Percentiles rank a stretch among this genome's conserved stretches.
These are phyloP conservation scores for Wickerhamomyces ciferrii DNA, from an alignment of 805 yeast genomes.

Conservation along the genomic window DNA sequence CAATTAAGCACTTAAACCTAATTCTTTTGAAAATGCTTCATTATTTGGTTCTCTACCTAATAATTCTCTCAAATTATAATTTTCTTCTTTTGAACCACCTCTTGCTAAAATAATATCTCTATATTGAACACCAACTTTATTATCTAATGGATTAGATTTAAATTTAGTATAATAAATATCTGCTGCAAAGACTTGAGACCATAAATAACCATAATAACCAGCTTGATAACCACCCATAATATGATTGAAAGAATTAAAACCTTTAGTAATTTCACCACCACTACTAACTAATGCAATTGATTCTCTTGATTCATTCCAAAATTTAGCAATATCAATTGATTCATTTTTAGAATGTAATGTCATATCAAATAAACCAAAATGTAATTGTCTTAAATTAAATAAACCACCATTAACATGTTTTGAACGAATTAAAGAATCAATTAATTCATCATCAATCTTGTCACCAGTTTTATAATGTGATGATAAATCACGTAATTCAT, in stretches of 20 bases:
- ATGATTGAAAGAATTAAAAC: constrained; percentile 77
- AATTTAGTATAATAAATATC: constrained; percentile 75
- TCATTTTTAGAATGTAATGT: constrained; percentile 49
- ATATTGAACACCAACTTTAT: constrained; percentile 55
- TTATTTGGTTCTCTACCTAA: constrained; percentile 75
- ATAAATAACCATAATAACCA: constrained; percentile 80
- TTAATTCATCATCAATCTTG: constrained; percentile 49
- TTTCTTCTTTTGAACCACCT: constrained; percentile 72
- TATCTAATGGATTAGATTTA: constrained; percentile 61
- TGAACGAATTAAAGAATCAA: constrained; percentile 53
- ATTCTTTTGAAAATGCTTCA: constrained; percentile 65
- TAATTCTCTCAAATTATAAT: constrained; percentile 56
- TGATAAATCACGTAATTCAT: constrained; percentile 53
- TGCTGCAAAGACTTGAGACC: constrained; percentile 82
- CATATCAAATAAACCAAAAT: constrained; percentile 77
- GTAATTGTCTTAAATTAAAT: constrained; percentile 68
- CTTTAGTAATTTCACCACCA: constrained; percentile 53
- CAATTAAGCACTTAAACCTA: constrained; percentile 45
- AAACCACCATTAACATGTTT: constrained; percentile 77
- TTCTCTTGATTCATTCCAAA: constrained; percentile 66
- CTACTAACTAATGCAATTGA: constrained; percentile 54
- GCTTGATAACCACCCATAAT: constrained; percentile 79
- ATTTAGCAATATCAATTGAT: constrained; percentile 39
- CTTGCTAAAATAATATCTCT: constrained; percentile 63
- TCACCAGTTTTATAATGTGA: constrained; percentile 59